Evolutionary conservation across 768 basidiomycete genomes (phyloP), one percentile per base, ranked within the genome.

Genomic region (Tricholoma sp.): DNA sequence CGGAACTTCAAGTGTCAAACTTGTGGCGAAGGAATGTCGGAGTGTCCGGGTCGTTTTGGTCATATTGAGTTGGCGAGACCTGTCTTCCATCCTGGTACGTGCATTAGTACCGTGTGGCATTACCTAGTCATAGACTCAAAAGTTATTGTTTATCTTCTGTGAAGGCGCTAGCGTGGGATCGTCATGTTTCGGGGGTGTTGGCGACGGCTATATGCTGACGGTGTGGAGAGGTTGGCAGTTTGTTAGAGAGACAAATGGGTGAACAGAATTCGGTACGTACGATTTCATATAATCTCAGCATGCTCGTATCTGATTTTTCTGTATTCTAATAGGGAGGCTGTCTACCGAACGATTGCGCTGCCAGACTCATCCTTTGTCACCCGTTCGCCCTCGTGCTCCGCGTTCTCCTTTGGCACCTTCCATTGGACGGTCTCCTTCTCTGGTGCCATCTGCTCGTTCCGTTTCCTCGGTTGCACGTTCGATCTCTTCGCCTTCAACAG

Each of bases 21-120:
- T 29, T 98, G 97, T 71, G 95, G 94, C 62, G 97, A 99, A 80
- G 96, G 95, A n/a, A 98, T 98, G 95, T 88, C 94, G 15, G 97
- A 98, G 70, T 99, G 97, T 76, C 95, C 97, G 28, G 97, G 97
- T 51, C 97, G 98, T 72, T 99, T 99, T 76, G 97, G 97, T 55
- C 95, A 98, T 70, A 93, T 99, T 66, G 97, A 99, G 75, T 77
- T 99, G 66, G 93, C 93, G 44, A 80, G 94, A 64, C 94, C 96
- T n/a, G 93, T 97, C 33, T 98, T 94, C 68, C 96, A 98, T 72
- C 89, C 93, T 72, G 94, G 93, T 92, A 72, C 60, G 86, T 80
- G 9, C 28, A 24, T 8, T 24, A 53, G n/a, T n/a, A n/a, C 34
- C 37, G 6, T 41, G 6, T 18, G 49, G 8, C 42, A 29, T 17